Conservation (phyloP, 2,329 filamentous ascomycete genomes). For the Botrytis hyacinthi region DNA sequence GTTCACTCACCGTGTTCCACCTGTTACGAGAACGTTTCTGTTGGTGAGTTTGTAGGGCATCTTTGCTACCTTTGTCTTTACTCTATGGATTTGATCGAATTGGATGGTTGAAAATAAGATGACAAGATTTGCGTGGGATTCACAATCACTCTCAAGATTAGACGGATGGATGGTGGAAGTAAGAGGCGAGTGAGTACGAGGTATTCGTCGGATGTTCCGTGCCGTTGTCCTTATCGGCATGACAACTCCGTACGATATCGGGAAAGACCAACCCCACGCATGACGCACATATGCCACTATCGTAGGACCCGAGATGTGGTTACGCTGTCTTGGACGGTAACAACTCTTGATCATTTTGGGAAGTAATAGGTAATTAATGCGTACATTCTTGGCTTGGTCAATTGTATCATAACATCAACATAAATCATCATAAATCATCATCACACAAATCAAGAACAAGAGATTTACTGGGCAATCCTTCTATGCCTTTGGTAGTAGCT, state of each 20-base stretch:
- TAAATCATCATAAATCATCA: background rate
- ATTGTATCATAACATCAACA: background rate
- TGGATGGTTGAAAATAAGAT: background rate
- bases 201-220: too few species aligned
- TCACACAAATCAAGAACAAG: background rate
- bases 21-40: slow-evolving; percentile 63
- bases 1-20: slow-evolving; percentile 55
- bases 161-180: background rate
- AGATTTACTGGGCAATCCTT: slow-evolving; percentile 36
- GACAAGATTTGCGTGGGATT: background rate
- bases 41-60: slow-evolving; percentile 64
- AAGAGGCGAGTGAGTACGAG: background rate
- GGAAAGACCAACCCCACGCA: background rate
- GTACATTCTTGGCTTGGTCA: background rate
- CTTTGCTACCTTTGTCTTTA: slow-evolving; percentile 20
- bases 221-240: background rate
- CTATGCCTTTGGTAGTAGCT: slow-evolving; percentile 38
- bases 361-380: too few species aligned
- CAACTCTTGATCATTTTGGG: background rate
- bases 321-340: background rate
- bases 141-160: background rate
- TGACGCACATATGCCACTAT: background rate
- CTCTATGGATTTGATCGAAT: background rate
- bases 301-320: background rate
- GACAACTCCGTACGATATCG: background rate